Conservation (phyloP, 495 filamentous ascomycete genomes). For the Talaromyces trachyspermus region DNA sequence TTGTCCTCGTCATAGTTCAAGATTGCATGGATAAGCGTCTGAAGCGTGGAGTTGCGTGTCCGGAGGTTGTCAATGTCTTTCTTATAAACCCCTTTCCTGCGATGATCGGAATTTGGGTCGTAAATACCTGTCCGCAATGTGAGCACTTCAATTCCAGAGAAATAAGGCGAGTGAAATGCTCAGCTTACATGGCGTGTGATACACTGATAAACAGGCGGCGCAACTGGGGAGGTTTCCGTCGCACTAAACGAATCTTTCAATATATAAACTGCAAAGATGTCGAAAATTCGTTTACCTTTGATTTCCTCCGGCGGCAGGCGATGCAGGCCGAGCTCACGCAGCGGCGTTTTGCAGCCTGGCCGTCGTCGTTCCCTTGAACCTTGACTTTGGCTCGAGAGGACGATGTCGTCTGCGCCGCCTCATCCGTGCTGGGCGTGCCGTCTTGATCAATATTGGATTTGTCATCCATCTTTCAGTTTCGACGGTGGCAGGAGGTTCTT, state of each 20-base stretch:
- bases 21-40: conserved; percentile 88
- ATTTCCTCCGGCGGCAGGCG: conserved; percentile 83
- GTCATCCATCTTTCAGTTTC: no score
- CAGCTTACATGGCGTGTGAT: conserved; percentile 62
- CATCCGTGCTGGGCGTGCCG: neutral
- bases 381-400: conserved; percentile 13
- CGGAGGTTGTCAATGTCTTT: conserved; percentile 88
- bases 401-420: neutral
- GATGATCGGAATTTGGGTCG: conserved; percentile 92
- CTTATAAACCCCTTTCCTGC: conserved; percentile 93
- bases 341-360: conserved; percentile 57
- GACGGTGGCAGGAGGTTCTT: no score
- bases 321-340: conserved; percentile 93
- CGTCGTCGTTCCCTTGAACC: conserved; percentile 26
- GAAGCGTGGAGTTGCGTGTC: conserved; percentile 78
- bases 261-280: no score
- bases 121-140: conserved; percentile 55
- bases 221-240: conserved; percentile 90
- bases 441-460: neutral
- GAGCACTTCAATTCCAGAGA: conserved; percentile 2
- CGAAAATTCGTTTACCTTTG: conserved; percentile 54
- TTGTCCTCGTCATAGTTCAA: conserved; percentile 80
- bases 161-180: no score
- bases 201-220: conserved; percentile 90
- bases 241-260: conserved; percentile 44